Conservation (phyloP, 1,139 yeast species). For the Debaryomyces nepalensis region DNA sequence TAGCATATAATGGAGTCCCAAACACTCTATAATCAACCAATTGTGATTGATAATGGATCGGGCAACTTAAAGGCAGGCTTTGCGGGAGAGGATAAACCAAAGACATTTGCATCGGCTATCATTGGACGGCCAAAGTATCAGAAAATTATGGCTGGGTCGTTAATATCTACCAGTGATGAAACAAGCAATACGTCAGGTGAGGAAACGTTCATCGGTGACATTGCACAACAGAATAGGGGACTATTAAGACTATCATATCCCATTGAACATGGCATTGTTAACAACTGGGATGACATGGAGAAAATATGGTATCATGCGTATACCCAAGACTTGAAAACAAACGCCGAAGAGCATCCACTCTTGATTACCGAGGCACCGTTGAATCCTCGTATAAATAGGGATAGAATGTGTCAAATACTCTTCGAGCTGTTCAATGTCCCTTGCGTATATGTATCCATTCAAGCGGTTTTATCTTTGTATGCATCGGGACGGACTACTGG, state of each 20-base stretch:
- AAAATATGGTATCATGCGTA: constrained; percentile 70
- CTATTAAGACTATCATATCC: constrained; percentile 73
- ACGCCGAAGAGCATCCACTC: constrained; percentile 60
- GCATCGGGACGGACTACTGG: constrained; percentile 94
- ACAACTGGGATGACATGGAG: constrained; percentile 88
- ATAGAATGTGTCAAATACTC: constrained; percentile 71
- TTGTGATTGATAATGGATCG: constrained; percentile 93
- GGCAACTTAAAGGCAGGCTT: constrained; percentile 88
- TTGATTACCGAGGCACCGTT: constrained; percentile 89
- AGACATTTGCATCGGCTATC: constrained; percentile 53
- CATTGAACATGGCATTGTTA: constrained; percentile 78
- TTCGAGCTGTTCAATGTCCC: constrained; percentile 90
- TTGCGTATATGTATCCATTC: constrained; percentile 80
- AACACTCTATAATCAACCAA: constrained; percentile 72
- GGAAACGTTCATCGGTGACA: constrained; percentile 67
- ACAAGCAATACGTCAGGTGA: constrained; percentile 20
- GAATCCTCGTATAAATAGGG: constrained; percentile 74
- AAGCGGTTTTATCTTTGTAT: constrained; percentile 83
- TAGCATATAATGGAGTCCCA: constrained; percentile 15
- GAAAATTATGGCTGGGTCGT: constrained; percentile 83
- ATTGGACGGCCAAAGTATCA: constrained; percentile 86
- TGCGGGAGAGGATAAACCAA: constrained; percentile 89
- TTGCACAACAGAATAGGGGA: constrained; percentile 79
- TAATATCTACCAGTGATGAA: constrained; percentile 41
- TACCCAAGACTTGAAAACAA: constrained; percentile 57